Evolutionary conservation across 257 asterid species (phyloP).

Genomic region (Fraxinus americana): DNA sequence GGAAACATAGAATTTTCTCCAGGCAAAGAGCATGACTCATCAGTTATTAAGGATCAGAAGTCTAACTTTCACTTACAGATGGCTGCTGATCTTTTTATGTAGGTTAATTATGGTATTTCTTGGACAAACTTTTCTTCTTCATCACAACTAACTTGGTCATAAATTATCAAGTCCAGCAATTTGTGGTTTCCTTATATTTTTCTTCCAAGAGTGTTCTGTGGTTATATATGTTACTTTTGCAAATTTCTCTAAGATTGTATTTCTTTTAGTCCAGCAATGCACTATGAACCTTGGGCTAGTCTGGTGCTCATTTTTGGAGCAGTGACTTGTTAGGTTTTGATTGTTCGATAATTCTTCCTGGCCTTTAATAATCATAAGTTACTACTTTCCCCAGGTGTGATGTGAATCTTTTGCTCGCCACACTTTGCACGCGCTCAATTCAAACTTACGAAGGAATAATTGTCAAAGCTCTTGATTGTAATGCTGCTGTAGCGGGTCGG

Average conservation of each 20-base stretch:
- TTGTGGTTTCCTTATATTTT: constrained; percentile 14
- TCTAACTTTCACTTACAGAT: constrained; percentile 80
- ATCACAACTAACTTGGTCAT: constrained; percentile 18
- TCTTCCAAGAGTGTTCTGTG: background rate
- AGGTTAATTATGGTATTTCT: constrained; percentile 25
- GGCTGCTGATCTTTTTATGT: constrained; percentile 90
- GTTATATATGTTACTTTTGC: constrained; percentile 13
- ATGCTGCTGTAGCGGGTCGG: constrained; percentile 93
- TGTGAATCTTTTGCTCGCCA: constrained; percentile 68
- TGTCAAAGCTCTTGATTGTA: constrained; percentile 84
- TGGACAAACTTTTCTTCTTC: background rate
- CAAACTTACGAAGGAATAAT: constrained; percentile 92
- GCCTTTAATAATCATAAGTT: constrained; percentile 21
- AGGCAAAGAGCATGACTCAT: constrained; percentile 96
- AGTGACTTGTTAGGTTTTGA: constrained; percentile 8
- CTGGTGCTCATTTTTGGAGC: constrained; percentile 16
- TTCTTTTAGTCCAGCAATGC: constrained; percentile 9
- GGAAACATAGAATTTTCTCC: constrained; percentile 91
- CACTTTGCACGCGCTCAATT: constrained; percentile 88
- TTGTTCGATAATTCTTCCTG: constrained; percentile 19
- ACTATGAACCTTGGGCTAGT: background rate
- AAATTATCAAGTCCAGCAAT: background rate
- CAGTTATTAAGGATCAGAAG: constrained; percentile 69
- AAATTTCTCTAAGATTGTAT: constrained; percentile 13
- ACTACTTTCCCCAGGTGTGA: constrained; percentile 71